phyloP scores from a whole-genome alignment of 1,139 yeast species.

The Blastobotrys malaysiensis region DNA sequence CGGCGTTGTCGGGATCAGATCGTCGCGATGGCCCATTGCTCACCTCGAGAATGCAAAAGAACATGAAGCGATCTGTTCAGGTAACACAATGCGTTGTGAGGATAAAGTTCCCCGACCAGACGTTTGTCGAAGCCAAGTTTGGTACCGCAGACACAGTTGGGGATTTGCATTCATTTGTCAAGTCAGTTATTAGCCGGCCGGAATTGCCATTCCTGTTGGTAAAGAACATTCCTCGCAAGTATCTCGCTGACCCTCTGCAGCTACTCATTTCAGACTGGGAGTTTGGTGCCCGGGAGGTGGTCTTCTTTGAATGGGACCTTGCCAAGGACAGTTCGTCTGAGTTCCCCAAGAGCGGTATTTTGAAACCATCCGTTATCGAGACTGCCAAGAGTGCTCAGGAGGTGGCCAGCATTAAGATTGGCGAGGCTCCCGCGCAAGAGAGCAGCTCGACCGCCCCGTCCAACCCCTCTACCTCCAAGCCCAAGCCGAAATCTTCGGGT shows the following conservation, averaged over 20 bases:
- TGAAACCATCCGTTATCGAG: constrained; percentile 16
- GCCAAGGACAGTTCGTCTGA: constrained; percentile 5
- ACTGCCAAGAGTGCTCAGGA: constrained; percentile 25
- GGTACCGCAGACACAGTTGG: constrained; percentile 25
- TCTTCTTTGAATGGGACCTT: constrained; percentile 29
- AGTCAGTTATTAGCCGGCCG: constrained; percentile 21
- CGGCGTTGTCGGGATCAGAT: constrained; percentile 20
- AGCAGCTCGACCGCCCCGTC: too few relatives aligned
- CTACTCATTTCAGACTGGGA: constrained; percentile 23
- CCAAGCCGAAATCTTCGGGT: constrained; percentile 2
- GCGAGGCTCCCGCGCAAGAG: constrained; percentile 8
- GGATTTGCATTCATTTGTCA: constrained; percentile 27
- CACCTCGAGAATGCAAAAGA: constrained; percentile 28
- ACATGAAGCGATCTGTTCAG: constrained; percentile 22
- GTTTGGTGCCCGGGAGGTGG: constrained; percentile 28
- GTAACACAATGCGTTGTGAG: constrained; percentile 24
- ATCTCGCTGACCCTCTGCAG: constrained; percentile 18
- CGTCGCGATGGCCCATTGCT: constrained; percentile 27
- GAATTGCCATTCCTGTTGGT: constrained; percentile 27
- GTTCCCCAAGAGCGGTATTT: constrained; percentile 12
- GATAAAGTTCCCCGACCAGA: constrained; percentile 33
- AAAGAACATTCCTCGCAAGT: constrained; percentile 28
- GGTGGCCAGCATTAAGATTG: constrained; percentile 24
- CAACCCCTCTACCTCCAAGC: background rate
- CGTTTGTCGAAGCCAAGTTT: constrained; percentile 30